phyloP scores from a whole-genome alignment of 2,329 filamentous ascomycete genomes.

The Metarhizium brunneum region DNA sequence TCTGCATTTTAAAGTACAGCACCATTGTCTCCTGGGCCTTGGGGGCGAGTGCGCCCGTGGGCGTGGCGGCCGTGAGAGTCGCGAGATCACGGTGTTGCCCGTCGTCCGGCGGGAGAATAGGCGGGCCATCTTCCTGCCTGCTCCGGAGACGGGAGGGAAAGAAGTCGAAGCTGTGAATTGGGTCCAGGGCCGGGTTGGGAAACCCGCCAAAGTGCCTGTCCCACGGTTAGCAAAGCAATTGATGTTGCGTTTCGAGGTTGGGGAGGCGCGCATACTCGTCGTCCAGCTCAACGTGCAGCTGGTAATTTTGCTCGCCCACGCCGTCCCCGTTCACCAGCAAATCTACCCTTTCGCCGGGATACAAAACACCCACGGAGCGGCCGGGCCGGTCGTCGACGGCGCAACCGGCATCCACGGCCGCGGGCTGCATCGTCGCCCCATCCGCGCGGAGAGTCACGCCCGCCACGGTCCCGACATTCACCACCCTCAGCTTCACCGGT shows the following conservation, averaged over 20 bases:
- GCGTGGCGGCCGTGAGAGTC: neutral
- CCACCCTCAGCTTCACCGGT: conserved; percentile 11
- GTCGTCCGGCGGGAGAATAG: neutral
- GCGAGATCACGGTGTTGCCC: conserved; percentile 6
- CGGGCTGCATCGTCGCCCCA: conserved; percentile 12
- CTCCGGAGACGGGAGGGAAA: neutral
- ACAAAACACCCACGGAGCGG: conserved; percentile 14
- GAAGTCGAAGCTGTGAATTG: conserved; percentile 10
- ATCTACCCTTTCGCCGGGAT: conserved; percentile 16
- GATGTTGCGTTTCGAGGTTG: neutral
- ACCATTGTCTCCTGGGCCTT: conserved; percentile 13
- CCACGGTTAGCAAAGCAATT: neutral
- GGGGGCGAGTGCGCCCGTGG: neutral
- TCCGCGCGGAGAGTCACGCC: conserved; percentile 12
- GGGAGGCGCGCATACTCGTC: conserved; percentile 12
- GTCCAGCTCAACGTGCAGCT: conserved; percentile 15
- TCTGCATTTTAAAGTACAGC: conserved; percentile 16
- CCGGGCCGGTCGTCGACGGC: conserved; percentile 6
- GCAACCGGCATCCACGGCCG: conserved; percentile 14
- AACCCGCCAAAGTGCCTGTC: conserved; percentile 14
- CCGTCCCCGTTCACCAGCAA: conserved; percentile 12
- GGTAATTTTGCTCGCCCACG: conserved; percentile 1
- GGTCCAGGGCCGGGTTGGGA: conserved; percentile 12
- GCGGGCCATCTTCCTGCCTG: neutral
- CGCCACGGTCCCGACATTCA: conserved; percentile 15